Conservation (phyloP, 176 grass and related monocot species). For the maize (Zea mays) region DNA sequence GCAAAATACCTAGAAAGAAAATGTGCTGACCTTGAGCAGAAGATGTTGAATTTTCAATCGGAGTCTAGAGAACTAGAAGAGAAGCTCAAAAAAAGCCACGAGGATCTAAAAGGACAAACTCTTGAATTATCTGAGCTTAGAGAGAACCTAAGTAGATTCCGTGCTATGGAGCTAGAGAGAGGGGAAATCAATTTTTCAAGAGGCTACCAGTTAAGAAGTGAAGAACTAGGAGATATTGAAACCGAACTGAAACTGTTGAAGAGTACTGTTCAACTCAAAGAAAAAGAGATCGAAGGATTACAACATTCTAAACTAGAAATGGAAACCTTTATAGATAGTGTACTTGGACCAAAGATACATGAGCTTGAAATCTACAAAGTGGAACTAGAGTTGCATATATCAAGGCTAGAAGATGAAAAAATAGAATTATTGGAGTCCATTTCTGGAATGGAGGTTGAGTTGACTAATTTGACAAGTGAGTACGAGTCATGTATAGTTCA, state of each 20-base stretch:
- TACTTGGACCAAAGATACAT: slow-evolving; percentile 54
- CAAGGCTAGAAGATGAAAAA: slow-evolving; percentile 79
- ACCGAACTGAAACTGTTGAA: slow-evolving; percentile 55
- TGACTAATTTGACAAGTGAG: slow-evolving; percentile 57
- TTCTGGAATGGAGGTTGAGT: slow-evolving; percentile 73
- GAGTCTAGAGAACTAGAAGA: slow-evolving; percentile 55
- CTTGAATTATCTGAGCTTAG: slow-evolving; percentile 58
- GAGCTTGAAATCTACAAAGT: slow-evolving; percentile 71
- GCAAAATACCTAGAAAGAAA: slow-evolving; percentile 59
- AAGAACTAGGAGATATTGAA: slow-evolving; percentile 50
- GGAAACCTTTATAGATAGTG: slow-evolving; percentile 59
- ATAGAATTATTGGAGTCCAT: slow-evolving; percentile 67
- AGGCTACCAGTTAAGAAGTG: slow-evolving; percentile 35
- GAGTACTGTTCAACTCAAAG: slow-evolving; percentile 45
- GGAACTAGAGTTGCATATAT: slow-evolving; percentile 67
- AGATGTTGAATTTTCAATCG: slow-evolving; percentile 55
- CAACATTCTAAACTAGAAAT: slow-evolving; percentile 59
- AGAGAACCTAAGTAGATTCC: slow-evolving; percentile 37
- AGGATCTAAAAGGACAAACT: slow-evolving; percentile 51
- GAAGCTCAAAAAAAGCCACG: slow-evolving; percentile 53
- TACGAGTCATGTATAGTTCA: slow-evolving; percentile 67
- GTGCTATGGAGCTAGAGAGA: slow-evolving; percentile 22
- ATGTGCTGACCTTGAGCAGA: slow-evolving; percentile 75
- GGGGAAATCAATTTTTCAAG: slow-evolving; percentile 32
- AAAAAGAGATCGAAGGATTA: slow-evolving; percentile 60